Evolutionary conservation across 2,329 filamentous ascomycete genomes (phyloP).

Genomic region (Mycosphaerella arachidis): DNA sequence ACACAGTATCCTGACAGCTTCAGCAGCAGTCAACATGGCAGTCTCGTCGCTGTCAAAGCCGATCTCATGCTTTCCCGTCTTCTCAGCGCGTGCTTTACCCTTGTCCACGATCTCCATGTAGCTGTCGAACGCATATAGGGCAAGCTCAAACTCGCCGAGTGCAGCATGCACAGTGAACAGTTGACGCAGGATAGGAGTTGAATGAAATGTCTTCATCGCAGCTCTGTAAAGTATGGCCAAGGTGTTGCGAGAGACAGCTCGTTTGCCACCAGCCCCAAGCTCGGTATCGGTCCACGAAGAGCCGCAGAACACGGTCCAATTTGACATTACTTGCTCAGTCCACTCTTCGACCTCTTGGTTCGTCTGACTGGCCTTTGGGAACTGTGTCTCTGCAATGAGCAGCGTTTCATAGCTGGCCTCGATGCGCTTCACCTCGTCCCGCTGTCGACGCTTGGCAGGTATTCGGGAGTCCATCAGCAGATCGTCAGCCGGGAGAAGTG

Average conservation of each 20-base stretch:
- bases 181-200: slow-evolving; percentile 77
- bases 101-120: slow-evolving; percentile 85
- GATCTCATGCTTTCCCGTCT: slow-evolving; percentile 62
- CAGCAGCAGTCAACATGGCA: slow-evolving; percentile 71
- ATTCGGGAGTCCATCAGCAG: slow-evolving; percentile 21
- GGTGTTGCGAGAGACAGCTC: slow-evolving; percentile 67
- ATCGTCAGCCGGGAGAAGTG: neutral
- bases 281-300: slow-evolving; percentile 75
- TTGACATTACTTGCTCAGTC: slow-evolving; percentile 71
- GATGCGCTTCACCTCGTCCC: slow-evolving; percentile 71
- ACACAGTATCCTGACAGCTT: slow-evolving; percentile 76
- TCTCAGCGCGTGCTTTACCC: slow-evolving; percentile 77
- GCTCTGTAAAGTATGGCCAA: slow-evolving; percentile 84
- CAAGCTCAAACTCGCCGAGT: slow-evolving; percentile 85
- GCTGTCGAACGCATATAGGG: slow-evolving; percentile 84
- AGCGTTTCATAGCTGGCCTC: slow-evolving; percentile 76
- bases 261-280: slow-evolving; percentile 74
- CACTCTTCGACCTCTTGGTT: slow-evolving; percentile 79
- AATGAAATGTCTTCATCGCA: slow-evolving; percentile 91
- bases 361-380: slow-evolving; percentile 76
- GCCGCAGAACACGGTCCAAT: slow-evolving; percentile 80
- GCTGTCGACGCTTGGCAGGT: slow-evolving; percentile 47
- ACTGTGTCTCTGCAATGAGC: slow-evolving; percentile 71
- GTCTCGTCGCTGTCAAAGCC: slow-evolving; percentile 74
- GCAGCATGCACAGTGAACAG: slow-evolving; percentile 84